These are phyloP conservation scores for Phyllostachys edulis DNA, from an alignment of 176 grass and related monocot genomes.

Conservation along the genomic window DNA sequence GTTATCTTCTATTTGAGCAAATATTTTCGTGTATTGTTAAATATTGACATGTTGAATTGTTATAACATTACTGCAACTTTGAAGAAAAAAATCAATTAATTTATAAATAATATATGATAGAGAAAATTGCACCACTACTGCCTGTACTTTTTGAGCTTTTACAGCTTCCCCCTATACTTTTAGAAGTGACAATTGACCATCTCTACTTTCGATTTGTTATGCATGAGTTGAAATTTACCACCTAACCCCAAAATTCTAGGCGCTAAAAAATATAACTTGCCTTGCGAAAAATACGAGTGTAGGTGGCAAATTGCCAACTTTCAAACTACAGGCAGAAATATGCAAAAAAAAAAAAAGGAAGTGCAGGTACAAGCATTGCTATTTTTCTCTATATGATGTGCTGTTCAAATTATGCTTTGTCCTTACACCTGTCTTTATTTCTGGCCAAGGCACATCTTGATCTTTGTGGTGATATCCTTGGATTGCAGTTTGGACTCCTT, in stretches of 20 bases:
- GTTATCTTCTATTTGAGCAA: neutral
- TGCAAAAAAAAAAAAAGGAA: neutral
- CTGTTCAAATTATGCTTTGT: neutral
- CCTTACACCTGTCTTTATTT: conserved; percentile 9
- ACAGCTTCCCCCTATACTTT: neutral
- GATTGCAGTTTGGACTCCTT: conserved; percentile 15
- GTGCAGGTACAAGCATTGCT: too few relatives aligned
- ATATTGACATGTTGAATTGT: neutral
- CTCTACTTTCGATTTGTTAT: neutral
- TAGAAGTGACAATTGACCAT: neutral
- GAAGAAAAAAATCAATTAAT: neutral
- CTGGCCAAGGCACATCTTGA: neutral
- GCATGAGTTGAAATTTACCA: neutral
- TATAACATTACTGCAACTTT: neutral
- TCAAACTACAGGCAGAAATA: neutral
- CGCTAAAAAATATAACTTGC: neutral
- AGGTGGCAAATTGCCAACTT: neutral
- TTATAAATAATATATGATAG: neutral
- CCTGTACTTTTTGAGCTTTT: neutral
- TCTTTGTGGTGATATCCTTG: conserved; percentile 4
- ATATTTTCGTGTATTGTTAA: neutral
- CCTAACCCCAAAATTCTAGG: neutral
- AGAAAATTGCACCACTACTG: neutral
- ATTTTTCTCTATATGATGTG: neutral
- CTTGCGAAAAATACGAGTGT: neutral